A percentile compares a stretch with the other conserved stretches of the same genome.
phyloP scores from a whole-genome alignment of 148 eudicot genomes.

The Oxyria digyna region DNA sequence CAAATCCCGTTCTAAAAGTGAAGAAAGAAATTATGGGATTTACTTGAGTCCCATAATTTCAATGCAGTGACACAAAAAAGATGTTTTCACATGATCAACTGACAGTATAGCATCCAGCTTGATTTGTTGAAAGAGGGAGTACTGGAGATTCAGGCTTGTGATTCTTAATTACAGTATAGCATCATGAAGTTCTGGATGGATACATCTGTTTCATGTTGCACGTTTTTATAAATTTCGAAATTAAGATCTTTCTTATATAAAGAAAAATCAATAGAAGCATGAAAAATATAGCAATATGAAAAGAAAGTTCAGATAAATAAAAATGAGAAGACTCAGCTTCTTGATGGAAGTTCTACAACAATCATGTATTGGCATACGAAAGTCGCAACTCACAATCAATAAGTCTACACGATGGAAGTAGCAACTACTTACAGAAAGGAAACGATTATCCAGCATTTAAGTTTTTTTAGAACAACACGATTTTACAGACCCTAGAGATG shows the following conservation, averaged over 20 bases:
- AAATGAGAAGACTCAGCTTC: neutral
- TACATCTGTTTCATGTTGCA: slow-evolving; percentile 42
- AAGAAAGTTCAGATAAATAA: neutral
- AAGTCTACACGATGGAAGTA: neutral
- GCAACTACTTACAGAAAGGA: neutral
- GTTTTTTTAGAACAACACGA: neutral
- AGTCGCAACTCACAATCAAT: neutral
- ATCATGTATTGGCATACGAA: neutral
- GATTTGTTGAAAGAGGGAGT: slow-evolving; percentile 89
- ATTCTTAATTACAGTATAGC: slow-evolving; percentile 95
- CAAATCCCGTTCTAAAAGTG: too few species aligned
- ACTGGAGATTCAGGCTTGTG: slow-evolving; percentile 83
- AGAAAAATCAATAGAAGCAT: neutral
- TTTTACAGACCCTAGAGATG: neutral
- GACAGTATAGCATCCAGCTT: slow-evolving; percentile 94
- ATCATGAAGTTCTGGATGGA: slow-evolving; percentile 98
- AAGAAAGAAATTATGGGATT: too few species aligned
- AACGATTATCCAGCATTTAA: neutral
- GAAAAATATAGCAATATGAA: neutral
- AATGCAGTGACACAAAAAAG: neutral
- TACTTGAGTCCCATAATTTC: too few species aligned
- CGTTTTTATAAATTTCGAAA: neutral
- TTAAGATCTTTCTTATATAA: neutral
- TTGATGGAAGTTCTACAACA: neutral
- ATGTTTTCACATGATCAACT: slow-evolving; percentile 18